Evolutionary conservation across 139 green algal genomes (phyloP), one percentile per base, ranked within the genome.

Genomic region (Astrephomene gubernaculifera): DNA sequence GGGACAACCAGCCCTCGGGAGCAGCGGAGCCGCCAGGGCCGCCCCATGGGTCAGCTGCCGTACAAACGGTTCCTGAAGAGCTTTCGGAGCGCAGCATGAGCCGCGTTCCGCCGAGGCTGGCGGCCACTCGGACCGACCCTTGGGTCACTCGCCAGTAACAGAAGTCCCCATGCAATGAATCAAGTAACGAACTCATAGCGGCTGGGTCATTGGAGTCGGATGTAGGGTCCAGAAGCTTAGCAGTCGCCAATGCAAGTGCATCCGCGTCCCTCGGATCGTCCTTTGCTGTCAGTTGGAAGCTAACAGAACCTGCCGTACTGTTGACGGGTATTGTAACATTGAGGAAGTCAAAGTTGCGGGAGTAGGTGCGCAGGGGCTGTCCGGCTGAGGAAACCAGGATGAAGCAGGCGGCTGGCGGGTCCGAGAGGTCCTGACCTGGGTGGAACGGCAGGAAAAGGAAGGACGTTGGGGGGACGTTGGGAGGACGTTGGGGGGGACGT

Each of bases 381-480:
- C 54, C 54, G 0, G 73, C 44, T 0, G 38, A 24, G 27, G 53
- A 49, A 0, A 36, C 38, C 19, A 82, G 53, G 36, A 82, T 19
- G 74, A 82, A 82, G 74, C 74, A 82, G 54, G 74, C 74, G 36
- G 54, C 74, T 36, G 74, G 6, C 7, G 74, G 54, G 74, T 70
- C 27, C 52, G 33, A 3, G 0, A 72, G 65, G 35, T 72, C 22
- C 36, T 72, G 65, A n/a, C 25, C 61, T 69, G 61, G 5, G 12
- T 8, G 54, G 14, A 24, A 24, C 22, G 12, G 54, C 22, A 29
- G 54, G n/a, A 24, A 24, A 5, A n/a, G 54, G 54, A 24, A 24
- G 54, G 12, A 24, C 54, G 54, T 12, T 25, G 49, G 17, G 17
- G 49, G 49, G 49, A 17, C 49, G 49, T 17, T 12, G 49, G 49